Base-by-base conservation (phyloP, 2,329 filamentous ascomycete genomes). In the Thelonectria olida region DNA sequence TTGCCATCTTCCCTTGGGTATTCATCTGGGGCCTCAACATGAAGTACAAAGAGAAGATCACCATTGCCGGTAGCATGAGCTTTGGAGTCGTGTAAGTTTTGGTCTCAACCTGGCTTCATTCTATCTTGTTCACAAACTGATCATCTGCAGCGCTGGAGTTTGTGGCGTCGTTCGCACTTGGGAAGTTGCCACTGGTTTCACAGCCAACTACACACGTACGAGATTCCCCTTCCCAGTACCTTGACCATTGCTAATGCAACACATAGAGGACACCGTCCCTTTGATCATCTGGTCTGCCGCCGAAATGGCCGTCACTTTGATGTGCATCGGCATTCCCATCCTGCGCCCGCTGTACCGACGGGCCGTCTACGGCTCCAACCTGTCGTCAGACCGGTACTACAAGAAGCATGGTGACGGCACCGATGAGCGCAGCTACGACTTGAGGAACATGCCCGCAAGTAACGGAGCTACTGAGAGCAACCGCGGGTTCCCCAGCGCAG, bases 11-110 rank as follows among this genome's bases (percentile, higher is more conserved):
- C 15, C 79, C 79, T 0, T 81, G 79, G 78, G 72, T 78, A 6
- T 70, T 81, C 19, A 72, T 81, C 20, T 80, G 78, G 78, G 73
- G 73, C 5, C 64, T 81, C 8, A 75, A 78, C 25, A 81, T 81
- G 76, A 75, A 77, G 23, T 73, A 71, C 15, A 72, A 75, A n/a
- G 79, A 81, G 45, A 81, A 80, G 67, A 69, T 80, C n/a, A 73
- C 76, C 38, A 73, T 81, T 12, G 73, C 76, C 2, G 66, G 72
- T 19, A 75, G 78, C 50, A 74, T 81, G 66, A 80, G 79, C 50
- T 54, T 79, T 19, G 78, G 78, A 4, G 61, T 79, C 4, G 74
- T 80, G 78, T 77, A 23, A 56, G 63, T 70, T 71, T 63, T 67
- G 27, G 12, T 8, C 12, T 8, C 13, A 8, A 2, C 19, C 8